A percentile compares a stretch with the other conserved stretches of the same genome.
Evolutionary conservation across 192 early-diverging fungal genomes (phyloP).

Genomic region (Chytriomyces sp.): DNA sequence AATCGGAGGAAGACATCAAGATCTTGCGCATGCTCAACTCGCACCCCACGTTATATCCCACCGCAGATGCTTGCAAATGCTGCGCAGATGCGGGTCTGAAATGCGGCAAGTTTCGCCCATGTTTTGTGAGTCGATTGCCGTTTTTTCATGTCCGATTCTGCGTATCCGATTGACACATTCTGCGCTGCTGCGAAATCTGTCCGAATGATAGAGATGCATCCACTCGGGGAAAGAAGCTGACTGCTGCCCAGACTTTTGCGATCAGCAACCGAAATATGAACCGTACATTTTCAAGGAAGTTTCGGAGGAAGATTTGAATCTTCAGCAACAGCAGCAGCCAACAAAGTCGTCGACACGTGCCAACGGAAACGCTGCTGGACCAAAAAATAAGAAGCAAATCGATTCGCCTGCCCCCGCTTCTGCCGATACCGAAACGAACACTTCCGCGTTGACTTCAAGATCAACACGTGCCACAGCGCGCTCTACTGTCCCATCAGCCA

Average conservation of each 20-base stretch:
- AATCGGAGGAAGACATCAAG: neutral
- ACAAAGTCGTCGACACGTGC: too few species aligned
- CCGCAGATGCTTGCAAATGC: neutral
- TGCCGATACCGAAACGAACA: too few species aligned
- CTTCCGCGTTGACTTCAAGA: neutral
- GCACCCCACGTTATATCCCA: neutral
- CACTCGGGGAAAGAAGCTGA: neutral
- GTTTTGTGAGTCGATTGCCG: constrained; percentile 6
- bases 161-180: neutral
- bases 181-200: neutral
- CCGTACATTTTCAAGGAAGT: neutral
- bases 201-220: constrained; percentile 9
- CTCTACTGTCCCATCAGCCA: neutral
- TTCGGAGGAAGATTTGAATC: neutral
- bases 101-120: constrained; percentile 24
- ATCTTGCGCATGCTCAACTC: neutral
- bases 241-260: neutral
- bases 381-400: too few species aligned
- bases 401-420: too few species aligned
- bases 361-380: too few species aligned
- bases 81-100: neutral
- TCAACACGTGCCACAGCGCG: neutral
- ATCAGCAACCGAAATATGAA: neutral
- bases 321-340: too few species aligned
- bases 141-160: neutral